These are phyloP conservation scores for Nitzschia sp. DNA, from an alignment of 108 stramenopile species.

Conservation along the genomic window DNA sequence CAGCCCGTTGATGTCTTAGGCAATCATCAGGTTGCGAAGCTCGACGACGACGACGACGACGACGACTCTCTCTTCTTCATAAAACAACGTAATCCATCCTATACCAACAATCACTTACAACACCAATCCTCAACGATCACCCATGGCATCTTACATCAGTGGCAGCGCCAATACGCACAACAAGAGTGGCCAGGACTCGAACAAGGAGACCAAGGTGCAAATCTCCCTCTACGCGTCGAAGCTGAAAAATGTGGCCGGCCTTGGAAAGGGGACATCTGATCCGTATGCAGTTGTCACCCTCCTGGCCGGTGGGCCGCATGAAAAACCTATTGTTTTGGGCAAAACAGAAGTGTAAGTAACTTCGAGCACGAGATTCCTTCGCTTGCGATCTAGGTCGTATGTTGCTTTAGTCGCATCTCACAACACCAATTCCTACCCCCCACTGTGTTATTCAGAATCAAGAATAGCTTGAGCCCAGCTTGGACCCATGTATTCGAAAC, in stretches of 20 bases:
- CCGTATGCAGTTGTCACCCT: constrained; percentile 74
- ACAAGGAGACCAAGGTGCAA: constrained; percentile 29
- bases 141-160: constrained; percentile 1
- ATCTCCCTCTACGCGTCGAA: constrained; percentile 52
- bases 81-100: no score
- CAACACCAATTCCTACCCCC: neutral
- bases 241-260: constrained; percentile 72
- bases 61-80: no score
- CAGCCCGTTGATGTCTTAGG: no score
- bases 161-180: neutral
- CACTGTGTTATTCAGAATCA: constrained; percentile 32
- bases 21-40: no score
- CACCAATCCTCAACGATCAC: neutral
- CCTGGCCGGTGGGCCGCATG: constrained; percentile 42
- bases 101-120: neutral
- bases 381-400: no score
- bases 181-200: neutral
- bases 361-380: no score
- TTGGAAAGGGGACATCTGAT: constrained; percentile 68
- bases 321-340: constrained; percentile 60
- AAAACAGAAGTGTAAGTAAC: constrained; percentile 64
- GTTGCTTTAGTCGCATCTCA: neutral
- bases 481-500: constrained; percentile 59
- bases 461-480: constrained; percentile 59
- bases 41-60: no score